Percentiles rank a stretch among this genome's conserved stretches.
phyloP scores from a whole-genome alignment of 2,329 filamentous ascomycete genomes.

The Colletotrichum tofieldiae region DNA sequence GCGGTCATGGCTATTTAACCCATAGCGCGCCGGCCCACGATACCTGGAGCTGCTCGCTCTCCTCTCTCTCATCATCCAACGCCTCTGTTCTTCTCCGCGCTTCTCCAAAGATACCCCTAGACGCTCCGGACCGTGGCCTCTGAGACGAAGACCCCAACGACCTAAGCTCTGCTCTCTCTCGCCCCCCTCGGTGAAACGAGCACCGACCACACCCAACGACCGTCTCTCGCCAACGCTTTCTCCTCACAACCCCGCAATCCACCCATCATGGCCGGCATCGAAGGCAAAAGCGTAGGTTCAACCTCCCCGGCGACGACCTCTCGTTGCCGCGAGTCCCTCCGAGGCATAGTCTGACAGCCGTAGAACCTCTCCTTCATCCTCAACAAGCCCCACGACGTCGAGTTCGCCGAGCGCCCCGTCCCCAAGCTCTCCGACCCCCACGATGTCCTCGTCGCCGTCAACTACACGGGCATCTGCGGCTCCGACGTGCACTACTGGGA shows the following conservation, averaged over 20 bases:
- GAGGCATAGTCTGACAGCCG: conserved; percentile 2
- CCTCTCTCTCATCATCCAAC: neutral
- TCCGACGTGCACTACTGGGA: conserved; percentile 92
- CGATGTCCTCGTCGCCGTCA: conserved; percentile 86
- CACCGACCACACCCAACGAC: conserved; percentile 14
- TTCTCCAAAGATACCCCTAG: conserved; percentile 24
- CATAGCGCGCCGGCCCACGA: conserved; percentile 24
- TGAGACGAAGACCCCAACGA: neutral
- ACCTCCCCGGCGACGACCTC: neutral
- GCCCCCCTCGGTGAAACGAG: conserved; percentile 10
- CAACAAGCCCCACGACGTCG: conserved; percentile 80
- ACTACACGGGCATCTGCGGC: conserved; percentile 91
- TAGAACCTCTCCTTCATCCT: conserved; percentile 91
- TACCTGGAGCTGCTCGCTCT: conserved; percentile 11
- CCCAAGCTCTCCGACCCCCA: conserved; percentile 77
- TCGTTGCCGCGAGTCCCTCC: neutral
- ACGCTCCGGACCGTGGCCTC: neutral
- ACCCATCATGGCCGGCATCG: conserved; percentile 40
- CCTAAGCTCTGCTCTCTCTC: neutral
- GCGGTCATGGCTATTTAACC: conserved; percentile 31
- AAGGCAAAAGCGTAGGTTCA: conserved; percentile 42
- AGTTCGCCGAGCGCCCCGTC: conserved; percentile 82
- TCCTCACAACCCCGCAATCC: conserved; percentile 4
- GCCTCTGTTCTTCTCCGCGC: neutral
- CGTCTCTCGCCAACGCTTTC: neutral